Conservation (phyloP, 2,329 filamentous ascomycete species). For the Colletotrichum horii region DNA sequence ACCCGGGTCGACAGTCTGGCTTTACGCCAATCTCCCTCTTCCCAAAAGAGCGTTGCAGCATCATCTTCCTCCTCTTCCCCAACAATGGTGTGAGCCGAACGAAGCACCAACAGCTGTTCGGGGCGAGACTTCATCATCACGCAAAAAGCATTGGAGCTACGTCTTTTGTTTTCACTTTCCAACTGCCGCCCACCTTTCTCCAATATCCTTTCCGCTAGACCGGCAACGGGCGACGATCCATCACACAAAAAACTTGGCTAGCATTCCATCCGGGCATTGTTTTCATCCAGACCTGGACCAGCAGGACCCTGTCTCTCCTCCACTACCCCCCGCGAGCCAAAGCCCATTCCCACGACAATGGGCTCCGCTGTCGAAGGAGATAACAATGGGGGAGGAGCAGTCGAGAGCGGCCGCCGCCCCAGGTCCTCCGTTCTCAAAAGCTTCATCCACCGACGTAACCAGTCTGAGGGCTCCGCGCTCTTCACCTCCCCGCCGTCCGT, state of each 20-base stretch:
- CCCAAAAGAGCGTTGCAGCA: neutral
- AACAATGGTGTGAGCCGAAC: slow-evolving; percentile 11
- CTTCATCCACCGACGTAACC: slow-evolving; percentile 55
- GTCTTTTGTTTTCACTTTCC: neutral
- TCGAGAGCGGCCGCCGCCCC: slow-evolving; percentile 23
- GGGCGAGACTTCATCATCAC: neutral
- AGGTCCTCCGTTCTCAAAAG: slow-evolving; percentile 56
- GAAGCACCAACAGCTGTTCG: neutral
- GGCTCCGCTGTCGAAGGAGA: slow-evolving; percentile 14
- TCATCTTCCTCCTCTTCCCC: neutral
- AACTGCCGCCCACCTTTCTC: neutral
- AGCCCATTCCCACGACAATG: slow-evolving; percentile 16
- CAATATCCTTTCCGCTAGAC: neutral
- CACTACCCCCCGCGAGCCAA: neutral
- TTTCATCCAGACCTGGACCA: slow-evolving; percentile 8
- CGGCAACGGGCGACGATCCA: neutral
- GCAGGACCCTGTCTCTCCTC: slow-evolving; percentile 15
- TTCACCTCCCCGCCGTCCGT: slow-evolving; percentile 27
- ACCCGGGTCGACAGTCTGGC: slow-evolving; percentile 8
- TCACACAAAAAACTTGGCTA: neutral
- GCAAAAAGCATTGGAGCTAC: neutral
- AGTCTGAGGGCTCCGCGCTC: slow-evolving; percentile 42
- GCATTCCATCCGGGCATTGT: slow-evolving; percentile 11
- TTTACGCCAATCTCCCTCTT: slow-evolving; percentile 3
- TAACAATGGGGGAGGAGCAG: slow-evolving; percentile 15